A percentile compares a stretch with the other conserved stretches of the same genome.
phyloP scores from a whole-genome alignment of 208 protist species.

The Acanthamoeba lugdunensis region DNA sequence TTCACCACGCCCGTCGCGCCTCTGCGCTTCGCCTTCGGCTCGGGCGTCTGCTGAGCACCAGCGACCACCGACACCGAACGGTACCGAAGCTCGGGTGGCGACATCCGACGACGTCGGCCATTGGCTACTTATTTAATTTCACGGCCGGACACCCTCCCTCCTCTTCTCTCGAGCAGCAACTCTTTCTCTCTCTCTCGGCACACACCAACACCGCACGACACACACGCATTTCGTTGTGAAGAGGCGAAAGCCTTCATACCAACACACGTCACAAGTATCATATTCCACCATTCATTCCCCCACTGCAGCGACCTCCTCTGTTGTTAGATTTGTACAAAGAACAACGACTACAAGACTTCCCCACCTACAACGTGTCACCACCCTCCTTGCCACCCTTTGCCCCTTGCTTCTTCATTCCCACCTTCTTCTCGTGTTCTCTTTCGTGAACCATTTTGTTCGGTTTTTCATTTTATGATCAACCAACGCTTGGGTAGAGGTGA shows the following conservation, averaged over 20 bases:
- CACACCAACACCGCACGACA: neutral
- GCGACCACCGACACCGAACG: neutral
- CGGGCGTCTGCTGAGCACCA: neutral
- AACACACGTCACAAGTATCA: too few relatives aligned
- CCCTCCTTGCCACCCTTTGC: too few relatives aligned
- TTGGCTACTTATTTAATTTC: neutral
- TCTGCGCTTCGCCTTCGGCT: neutral
- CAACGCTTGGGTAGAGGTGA: too few relatives aligned
- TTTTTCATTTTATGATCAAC: too few relatives aligned
- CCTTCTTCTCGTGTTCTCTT: too few relatives aligned
- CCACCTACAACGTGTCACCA: too few relatives aligned
- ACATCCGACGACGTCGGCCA: neutral
- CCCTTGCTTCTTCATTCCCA: too few relatives aligned
- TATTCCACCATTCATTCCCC: neutral
- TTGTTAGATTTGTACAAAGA: too few relatives aligned
- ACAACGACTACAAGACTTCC: too few relatives aligned
- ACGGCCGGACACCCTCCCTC: neutral
- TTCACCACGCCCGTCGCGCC: neutral
- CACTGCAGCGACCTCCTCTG: neutral
- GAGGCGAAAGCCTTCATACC: too few relatives aligned
- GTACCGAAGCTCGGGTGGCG: neutral
- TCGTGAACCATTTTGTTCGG: too few relatives aligned
- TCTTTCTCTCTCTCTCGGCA: neutral
- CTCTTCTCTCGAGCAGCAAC: neutral
- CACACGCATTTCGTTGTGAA: too few relatives aligned